These are phyloP conservation scores for Zasmidium citrigriseum DNA, from an alignment of 2,329 filamentous ascomycete species.

Conservation along the genomic window DNA sequence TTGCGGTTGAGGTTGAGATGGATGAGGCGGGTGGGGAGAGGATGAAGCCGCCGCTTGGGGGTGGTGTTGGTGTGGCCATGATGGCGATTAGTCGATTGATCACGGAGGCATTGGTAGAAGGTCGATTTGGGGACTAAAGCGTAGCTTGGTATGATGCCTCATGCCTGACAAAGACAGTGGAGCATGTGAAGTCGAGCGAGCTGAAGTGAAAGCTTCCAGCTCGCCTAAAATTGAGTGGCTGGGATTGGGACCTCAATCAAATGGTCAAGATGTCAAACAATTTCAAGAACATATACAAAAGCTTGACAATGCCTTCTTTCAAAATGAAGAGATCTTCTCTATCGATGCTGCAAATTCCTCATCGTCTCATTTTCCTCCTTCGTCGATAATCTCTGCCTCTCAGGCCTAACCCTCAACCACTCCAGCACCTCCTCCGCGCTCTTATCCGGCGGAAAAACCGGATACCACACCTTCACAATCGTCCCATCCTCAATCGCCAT, in stretches of 20 bases:
- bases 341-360: slow-evolving; percentile 28
- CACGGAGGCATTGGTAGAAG: neutral
- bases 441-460: slow-evolving; percentile 45
- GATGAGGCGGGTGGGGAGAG: slow-evolving; percentile 53
- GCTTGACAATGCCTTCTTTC: too few relatives aligned
- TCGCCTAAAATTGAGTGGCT: neutral
- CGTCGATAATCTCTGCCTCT: slow-evolving; percentile 3
- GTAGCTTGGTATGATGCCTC: neutral
- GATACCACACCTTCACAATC: slow-evolving; percentile 46
- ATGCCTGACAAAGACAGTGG: neutral
- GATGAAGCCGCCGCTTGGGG: slow-evolving; percentile 46
- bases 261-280: too few relatives aligned
- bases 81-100: neutral
- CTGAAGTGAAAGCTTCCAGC: neutral
- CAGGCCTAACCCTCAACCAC: slow-evolving; percentile 25
- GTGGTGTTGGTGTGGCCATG: slow-evolving; percentile 5
- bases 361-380: slow-evolving; percentile 9
- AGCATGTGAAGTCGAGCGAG: neutral
- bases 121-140: neutral
- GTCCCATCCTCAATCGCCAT: slow-evolving; percentile 42
- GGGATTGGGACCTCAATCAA: too few relatives aligned
- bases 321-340: too few relatives aligned
- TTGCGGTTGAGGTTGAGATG: slow-evolving; percentile 39
- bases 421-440: slow-evolving; percentile 42
- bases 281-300: too few relatives aligned